Evolutionary conservation across 345 rosid genomes (phyloP), one percentile per base, ranked within the genome.

Genomic region (Tarenaya hassleriana): DNA sequence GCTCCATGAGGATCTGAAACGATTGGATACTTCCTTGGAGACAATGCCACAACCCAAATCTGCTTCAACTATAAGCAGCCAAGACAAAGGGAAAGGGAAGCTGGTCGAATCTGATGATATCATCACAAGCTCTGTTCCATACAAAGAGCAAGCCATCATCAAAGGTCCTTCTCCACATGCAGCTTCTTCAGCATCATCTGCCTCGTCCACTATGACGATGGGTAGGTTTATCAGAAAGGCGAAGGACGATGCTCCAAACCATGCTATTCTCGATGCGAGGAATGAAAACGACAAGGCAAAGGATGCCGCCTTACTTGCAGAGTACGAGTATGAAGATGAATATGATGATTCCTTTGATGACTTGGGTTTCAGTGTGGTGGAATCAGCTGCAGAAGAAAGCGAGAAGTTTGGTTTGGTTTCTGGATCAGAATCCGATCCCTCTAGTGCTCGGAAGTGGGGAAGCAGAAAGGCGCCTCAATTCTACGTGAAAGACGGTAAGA

Each of bases 271-370:
- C 32, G 95, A 83, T 56, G 33, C 56, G 53, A 77, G 72, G 65
- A 75, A 79, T 40, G 70, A 66, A 46, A 34, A 60, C 4, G 79
- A 81, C 73, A 63, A 52, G 18, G 78, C 69, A 19, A 79, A 70
- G 62, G 73, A 74, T 34, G 73, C 60, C 3, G 82, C 89, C 32
- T 57, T 84, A 35, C 53, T 75, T 60, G 81, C 80, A 40, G 95
- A 79, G 38, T 88, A 84, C 0, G 98, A 91, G 63, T 91, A 92
- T 0, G 96, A 92, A 27, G 98, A 92, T 50, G 98, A 92, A 60
- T 92, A 92, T 38, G 96, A 92, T 41, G 98, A 92, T 62, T 92
- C 98, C 37, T 92, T 92, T 43, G 96, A 92, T 75, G 98, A 92
- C 61, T 77, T 88, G 20, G 98, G 96, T 32, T 70, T 77, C 17